Evolutionary conservation across 75 land plant species (phyloP).

Genomic region (Sequoia sempervirens): DNA sequence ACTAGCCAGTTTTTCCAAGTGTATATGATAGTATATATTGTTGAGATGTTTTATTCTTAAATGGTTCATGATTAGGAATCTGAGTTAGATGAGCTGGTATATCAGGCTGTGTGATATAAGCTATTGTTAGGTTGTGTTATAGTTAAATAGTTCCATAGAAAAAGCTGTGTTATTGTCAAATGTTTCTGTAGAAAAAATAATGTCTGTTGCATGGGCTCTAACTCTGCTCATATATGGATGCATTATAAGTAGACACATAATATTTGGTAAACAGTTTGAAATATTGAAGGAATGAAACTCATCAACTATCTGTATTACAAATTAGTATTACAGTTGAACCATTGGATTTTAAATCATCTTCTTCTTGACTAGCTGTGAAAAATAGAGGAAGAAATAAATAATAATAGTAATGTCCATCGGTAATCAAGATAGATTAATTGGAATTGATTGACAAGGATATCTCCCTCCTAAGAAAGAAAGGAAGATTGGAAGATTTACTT

Average conservation of each 20-base stretch:
- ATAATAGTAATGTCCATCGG: neutral
- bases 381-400: neutral
- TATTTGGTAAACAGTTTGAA: neutral
- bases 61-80: neutral
- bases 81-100: neutral
- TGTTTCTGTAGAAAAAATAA: neutral
- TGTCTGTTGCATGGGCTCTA: neutral
- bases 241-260: neutral
- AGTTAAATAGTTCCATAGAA: neutral
- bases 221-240: neutral
- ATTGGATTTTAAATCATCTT: neutral
- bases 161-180: neutral
- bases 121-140: neutral
- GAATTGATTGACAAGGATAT: neutral
- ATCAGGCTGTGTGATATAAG: no score
- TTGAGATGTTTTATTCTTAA: neutral
- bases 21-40: neutral
- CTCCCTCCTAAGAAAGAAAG: neutral
- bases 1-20: neutral
- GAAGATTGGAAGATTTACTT: neutral
- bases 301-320: neutral
- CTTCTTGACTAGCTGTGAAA: neutral
- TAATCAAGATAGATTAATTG: neutral
- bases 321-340: neutral
- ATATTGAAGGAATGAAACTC: neutral